Base-by-base conservation (phyloP, 768 basidiomycete species). In the Trametes maxima region DNA sequence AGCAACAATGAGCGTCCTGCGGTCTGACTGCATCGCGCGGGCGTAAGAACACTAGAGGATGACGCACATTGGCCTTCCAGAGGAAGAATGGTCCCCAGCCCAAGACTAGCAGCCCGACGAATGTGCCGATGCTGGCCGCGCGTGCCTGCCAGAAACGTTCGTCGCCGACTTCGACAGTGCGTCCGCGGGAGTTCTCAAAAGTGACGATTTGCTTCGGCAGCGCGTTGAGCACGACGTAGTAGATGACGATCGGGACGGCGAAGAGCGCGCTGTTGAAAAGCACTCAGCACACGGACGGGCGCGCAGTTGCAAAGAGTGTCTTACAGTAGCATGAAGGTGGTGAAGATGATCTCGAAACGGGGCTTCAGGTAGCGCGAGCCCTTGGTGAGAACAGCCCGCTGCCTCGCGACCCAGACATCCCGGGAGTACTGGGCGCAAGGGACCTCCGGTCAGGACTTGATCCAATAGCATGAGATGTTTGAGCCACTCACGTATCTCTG, bases 11-110 rank as follows among this genome's bases (percentile, higher is more conserved):
- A 33, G 16, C 47, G 33, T 13, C 8, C 5, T 46, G 13, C 45
- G 5, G 21, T 21, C 35, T 21, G 33, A 17, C 19, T 16, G 22
- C 39, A 7, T 37, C 16, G 54, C 11, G 1, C 21, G 16, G 25
- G 19, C 55, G n/a, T 3, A 16, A 28, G 8, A 19, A 36, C 52
- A 48, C 19, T 28, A n/a, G 13, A 37, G 43, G 16, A 5, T 17
- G 8, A 43, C 39, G 33, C n/a, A 76, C 79, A 42, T 43, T 78
- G 76, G 56, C 74, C 61, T 85, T 85, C 82, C 82, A 85, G 22
- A 78, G 44, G 42, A 75, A 46, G 43, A 82, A 67, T 6, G 83
- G 84, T 3, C 70, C 42, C 46, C 73, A 68, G 67, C 83, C 74
- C 51, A 82, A 42, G 24, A 78, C 24, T 54, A 77, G 61, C 19